Conservation (phyloP, 176 grass and related monocot genomes). For the Rhynchospora pubera region DNA sequence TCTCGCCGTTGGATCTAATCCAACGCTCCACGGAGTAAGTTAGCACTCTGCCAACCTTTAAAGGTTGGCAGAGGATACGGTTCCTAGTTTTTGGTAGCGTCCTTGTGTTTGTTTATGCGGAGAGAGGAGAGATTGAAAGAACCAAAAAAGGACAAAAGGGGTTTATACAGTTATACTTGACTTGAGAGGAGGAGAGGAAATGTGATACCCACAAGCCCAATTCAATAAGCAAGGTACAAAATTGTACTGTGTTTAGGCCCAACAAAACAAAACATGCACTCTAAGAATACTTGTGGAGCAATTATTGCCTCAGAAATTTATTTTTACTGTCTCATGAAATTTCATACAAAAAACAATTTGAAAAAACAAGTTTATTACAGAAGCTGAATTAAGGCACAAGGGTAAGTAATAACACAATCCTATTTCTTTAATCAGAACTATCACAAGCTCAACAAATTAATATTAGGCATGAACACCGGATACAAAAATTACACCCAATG, state of each 20-base stretch:
- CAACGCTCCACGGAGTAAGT: too few species aligned
- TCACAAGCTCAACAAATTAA: slow-evolving; percentile 36
- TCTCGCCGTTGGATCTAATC: too few species aligned
- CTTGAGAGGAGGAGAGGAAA: neutral
- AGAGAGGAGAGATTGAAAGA: neutral
- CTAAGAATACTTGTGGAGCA: neutral
- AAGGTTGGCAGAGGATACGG: too few species aligned
- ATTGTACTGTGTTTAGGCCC: neutral
- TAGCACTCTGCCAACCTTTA: too few species aligned
- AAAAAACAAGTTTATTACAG: neutral
- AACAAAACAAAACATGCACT: neutral
- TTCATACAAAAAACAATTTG: neutral
- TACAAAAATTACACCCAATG: slow-evolving; percentile 13
- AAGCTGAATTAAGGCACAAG: neutral
- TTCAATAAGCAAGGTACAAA: neutral
- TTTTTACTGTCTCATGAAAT: neutral
- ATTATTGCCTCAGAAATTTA: neutral
- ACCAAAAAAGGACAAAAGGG: neutral
- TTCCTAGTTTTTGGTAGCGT: too few species aligned
- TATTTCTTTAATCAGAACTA: slow-evolving; percentile 39
- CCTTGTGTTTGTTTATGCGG: neutral
- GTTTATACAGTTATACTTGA: too few species aligned
- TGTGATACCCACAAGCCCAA: neutral
- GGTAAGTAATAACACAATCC: slow-evolving; percentile 19
- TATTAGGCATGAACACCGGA: neutral